Evolutionary conservation across 2,329 filamentous ascomycete species (phyloP).

Genomic region (Knufia petricola): DNA sequence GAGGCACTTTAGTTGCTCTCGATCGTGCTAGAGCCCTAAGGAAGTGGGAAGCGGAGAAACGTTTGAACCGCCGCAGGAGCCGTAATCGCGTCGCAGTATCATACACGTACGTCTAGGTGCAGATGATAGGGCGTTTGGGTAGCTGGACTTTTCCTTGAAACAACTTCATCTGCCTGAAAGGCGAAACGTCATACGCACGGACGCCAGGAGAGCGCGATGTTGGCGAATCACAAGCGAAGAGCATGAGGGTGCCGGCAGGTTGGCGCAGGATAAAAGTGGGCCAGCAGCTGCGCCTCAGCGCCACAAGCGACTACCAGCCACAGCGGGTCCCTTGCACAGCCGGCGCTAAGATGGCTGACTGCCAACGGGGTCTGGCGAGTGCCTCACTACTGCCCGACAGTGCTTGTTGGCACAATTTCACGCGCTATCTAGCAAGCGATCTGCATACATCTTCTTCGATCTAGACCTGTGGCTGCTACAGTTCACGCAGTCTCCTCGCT

Average conservation of each 20-base stretch:
- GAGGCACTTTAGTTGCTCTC: neutral
- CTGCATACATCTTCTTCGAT: neutral
- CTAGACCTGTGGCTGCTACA: slow-evolving; percentile 7
- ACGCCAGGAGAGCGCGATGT: neutral
- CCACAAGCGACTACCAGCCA: too few relatives aligned
- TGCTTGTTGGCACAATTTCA: neutral
- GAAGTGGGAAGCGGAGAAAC: neutral
- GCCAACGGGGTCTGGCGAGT: too few relatives aligned
- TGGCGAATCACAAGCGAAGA: neutral
- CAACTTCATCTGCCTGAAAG: neutral
- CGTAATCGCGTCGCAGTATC: slow-evolving; percentile 1
- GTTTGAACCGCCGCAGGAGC: neutral
- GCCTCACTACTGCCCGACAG: neutral
- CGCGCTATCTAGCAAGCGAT: neutral
- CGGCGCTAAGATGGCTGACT: too few relatives aligned
- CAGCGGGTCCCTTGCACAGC: too few relatives aligned
- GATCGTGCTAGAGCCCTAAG: neutral
- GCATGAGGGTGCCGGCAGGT: too few relatives aligned
- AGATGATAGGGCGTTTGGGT: slow-evolving; percentile 2
- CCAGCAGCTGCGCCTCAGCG: too few relatives aligned
- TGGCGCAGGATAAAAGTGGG: too few relatives aligned
- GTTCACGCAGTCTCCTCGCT: neutral
- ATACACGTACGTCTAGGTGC: neutral
- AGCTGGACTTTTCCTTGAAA: slow-evolving; percentile 7
- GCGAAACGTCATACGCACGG: slow-evolving; percentile 2